Conservation (phyloP, 2,329 filamentous ascomycete species). For the Aureobasidium uvarum region DNA sequence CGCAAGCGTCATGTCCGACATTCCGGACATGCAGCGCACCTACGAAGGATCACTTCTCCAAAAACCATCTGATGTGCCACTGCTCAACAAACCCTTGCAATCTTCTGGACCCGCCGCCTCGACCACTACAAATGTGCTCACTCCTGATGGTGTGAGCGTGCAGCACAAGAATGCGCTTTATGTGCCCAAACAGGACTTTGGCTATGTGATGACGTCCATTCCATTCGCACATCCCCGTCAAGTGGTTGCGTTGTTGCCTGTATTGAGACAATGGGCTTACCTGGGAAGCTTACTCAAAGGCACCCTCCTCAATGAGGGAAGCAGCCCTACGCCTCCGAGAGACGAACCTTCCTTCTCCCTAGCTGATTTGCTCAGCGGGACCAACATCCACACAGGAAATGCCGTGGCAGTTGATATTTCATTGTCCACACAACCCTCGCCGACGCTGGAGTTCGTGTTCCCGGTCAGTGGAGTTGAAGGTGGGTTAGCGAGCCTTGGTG, state of each 20-base stretch:
- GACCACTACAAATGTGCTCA: slow-evolving; percentile 25
- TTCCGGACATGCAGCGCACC: not conserved
- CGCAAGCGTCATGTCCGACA: not conserved
- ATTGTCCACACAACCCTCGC: slow-evolving; percentile 38
- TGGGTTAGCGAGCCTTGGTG: slow-evolving; percentile 53
- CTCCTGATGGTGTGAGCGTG: slow-evolving; percentile 30
- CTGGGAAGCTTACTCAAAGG: slow-evolving; percentile 63
- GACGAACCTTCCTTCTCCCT: slow-evolving; percentile 27
- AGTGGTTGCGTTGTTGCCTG: slow-evolving; percentile 69
- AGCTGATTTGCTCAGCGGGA: slow-evolving; percentile 25
- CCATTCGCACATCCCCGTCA: slow-evolving; percentile 78
- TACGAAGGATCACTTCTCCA: slow-evolving; percentile 23
- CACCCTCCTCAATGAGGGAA: slow-evolving; percentile 50
- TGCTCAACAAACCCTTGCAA: slow-evolving; percentile 24
- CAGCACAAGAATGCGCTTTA: slow-evolving; percentile 60
- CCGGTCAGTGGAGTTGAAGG: slow-evolving; percentile 7
- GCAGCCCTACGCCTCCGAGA: slow-evolving; percentile 37
- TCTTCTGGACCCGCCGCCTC: slow-evolving; percentile 22
- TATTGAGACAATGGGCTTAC: slow-evolving; percentile 72
- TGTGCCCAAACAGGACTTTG: slow-evolving; percentile 71
- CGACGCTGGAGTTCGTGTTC: slow-evolving; percentile 34
- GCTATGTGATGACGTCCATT: slow-evolving; percentile 63
- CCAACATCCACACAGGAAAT: not conserved
- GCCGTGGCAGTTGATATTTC: slow-evolving; percentile 37
- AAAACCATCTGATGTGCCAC: slow-evolving; percentile 2